Percentiles rank a stretch among this genome's conserved stretches.
Conservation (phyloP, 805 yeast species). For the Cyberlindnera euphorbiiphila region DNA sequence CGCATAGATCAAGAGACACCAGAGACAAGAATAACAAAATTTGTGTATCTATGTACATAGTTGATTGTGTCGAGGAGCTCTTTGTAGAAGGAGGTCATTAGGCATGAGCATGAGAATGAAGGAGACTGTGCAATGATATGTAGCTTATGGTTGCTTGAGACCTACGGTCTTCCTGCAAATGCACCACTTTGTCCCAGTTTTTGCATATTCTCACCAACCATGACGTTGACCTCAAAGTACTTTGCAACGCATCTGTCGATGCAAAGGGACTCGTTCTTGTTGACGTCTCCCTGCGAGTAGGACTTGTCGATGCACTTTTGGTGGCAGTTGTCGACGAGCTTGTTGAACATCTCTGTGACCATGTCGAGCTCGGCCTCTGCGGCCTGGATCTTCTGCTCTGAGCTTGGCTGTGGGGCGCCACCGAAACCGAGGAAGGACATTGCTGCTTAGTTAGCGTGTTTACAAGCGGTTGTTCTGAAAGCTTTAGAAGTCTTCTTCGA, state of each 20-base stretch:
- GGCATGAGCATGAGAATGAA: too few relatives aligned
- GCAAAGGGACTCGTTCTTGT: conserved; percentile 79
- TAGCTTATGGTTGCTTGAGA: too few relatives aligned
- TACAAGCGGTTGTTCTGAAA: background rate
- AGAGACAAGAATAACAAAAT: too few relatives aligned
- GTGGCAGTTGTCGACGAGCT: conserved; percentile 85
- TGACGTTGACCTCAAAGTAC: conserved; percentile 90
- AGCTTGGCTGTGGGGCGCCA: conserved; percentile 64
- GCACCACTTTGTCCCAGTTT: conserved; percentile 44
- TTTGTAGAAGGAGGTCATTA: too few relatives aligned
- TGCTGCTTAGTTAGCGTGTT: background rate
- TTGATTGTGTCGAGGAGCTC: too few relatives aligned
- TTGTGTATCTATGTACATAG: too few relatives aligned
- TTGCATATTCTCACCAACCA: conserved; percentile 81
- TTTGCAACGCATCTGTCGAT: conserved; percentile 94
- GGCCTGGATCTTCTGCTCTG: conserved; percentile 76
- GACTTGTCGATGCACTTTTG: conserved; percentile 67
- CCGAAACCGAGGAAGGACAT: conserved; percentile 80
- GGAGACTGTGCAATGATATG: too few relatives aligned
- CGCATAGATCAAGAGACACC: too few relatives aligned
- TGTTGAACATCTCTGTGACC: conserved; percentile 97
- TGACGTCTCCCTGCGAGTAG: conserved; percentile 70
- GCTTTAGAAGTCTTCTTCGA: too few relatives aligned
- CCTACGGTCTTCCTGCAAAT: conserved; percentile 29
- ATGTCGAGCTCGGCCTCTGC: conserved; percentile 97